phyloP scores from a whole-genome alignment of 139 green algal species.

The Nannochloris sp. region DNA sequence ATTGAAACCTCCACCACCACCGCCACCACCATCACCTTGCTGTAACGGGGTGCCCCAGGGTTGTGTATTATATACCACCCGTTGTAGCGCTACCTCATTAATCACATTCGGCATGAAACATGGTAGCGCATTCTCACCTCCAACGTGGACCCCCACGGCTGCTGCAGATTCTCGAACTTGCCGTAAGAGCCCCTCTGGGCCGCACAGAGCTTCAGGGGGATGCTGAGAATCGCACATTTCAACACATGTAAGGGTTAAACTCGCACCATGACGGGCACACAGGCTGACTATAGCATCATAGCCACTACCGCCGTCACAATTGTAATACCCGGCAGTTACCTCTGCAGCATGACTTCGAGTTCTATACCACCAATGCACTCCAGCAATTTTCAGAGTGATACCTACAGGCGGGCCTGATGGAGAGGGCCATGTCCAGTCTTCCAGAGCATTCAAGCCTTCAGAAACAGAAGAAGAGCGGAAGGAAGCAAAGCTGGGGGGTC shows the following conservation, averaged over 20 bases:
- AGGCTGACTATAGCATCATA: conserved; percentile 69
- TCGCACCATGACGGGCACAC: conserved; percentile 57
- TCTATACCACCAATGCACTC: conserved; percentile 90
- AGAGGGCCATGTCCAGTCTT: conserved; percentile 5
- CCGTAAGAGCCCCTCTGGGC: conserved; percentile 80
- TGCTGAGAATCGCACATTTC: conserved; percentile 98
- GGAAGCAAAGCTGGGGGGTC: conserved; percentile 1
- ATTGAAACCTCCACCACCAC: not conserved
- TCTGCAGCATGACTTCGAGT: conserved; percentile 82
- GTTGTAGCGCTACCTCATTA: conserved; percentile 58
- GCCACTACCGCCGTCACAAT: conserved; percentile 55
- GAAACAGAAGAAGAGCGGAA: conserved; percentile 3
- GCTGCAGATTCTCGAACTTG: conserved; percentile 55
- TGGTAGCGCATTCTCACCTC: conserved; percentile 90
- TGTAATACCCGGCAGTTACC: conserved; percentile 96
- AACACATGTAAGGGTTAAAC: conserved; percentile 93
- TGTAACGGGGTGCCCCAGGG: conserved; percentile 32
- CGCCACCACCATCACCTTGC: not conserved
- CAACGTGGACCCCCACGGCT: conserved; percentile 54
- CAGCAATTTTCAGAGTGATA: conserved; percentile 49
- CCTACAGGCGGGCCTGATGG: conserved; percentile 6
- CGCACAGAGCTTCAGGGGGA: conserved; percentile 69
- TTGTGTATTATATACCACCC: conserved; percentile 62
- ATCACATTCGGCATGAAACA: conserved; percentile 57
- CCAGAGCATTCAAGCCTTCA: not conserved